A percentile compares a stretch with the other conserved stretches of the same genome.
These are phyloP conservation scores for Blastobotrys terrestris DNA, from an alignment of 805 yeast genomes.

Conservation along the genomic window DNA sequence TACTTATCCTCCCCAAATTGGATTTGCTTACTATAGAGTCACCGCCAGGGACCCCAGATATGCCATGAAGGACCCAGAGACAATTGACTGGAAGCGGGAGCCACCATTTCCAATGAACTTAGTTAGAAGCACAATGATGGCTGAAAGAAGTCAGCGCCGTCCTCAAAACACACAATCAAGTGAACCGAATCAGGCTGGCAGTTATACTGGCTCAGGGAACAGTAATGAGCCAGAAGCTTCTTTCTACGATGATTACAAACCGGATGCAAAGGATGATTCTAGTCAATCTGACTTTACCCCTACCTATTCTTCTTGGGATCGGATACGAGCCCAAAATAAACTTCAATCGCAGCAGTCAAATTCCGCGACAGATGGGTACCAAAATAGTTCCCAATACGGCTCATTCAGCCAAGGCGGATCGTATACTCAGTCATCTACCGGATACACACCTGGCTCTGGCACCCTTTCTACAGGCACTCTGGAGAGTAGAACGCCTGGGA, in stretches of 20 bases:
- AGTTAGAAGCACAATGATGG: slow-evolving; percentile 3
- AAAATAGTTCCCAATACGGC: neutral
- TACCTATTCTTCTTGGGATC: slow-evolving; percentile 16
- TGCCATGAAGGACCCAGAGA: slow-evolving; percentile 18
- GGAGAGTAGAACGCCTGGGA: neutral
- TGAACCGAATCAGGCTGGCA: neutral
- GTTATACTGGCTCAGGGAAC: neutral
- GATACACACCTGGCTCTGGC: neutral
- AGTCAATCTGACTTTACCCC: neutral
- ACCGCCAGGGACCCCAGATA: slow-evolving; percentile 13
- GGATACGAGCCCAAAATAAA: slow-evolving; percentile 9
- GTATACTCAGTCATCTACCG: neutral
- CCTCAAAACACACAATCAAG: neutral
- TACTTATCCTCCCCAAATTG: slow-evolving; percentile 19
- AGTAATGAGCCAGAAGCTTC: neutral
- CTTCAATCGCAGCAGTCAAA: neutral
- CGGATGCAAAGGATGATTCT: neutral
- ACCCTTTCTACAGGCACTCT: neutral
- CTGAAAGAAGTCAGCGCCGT: neutral
- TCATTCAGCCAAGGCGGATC: neutral
- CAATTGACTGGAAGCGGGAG: slow-evolving; percentile 18
- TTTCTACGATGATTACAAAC: neutral
- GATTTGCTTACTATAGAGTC: slow-evolving; percentile 14
- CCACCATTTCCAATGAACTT: slow-evolving; percentile 19
- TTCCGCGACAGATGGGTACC: slow-evolving; percentile 3